Base-by-base conservation (phyloP, 805 yeast species). In the Candida ascalaphidarum region DNA sequence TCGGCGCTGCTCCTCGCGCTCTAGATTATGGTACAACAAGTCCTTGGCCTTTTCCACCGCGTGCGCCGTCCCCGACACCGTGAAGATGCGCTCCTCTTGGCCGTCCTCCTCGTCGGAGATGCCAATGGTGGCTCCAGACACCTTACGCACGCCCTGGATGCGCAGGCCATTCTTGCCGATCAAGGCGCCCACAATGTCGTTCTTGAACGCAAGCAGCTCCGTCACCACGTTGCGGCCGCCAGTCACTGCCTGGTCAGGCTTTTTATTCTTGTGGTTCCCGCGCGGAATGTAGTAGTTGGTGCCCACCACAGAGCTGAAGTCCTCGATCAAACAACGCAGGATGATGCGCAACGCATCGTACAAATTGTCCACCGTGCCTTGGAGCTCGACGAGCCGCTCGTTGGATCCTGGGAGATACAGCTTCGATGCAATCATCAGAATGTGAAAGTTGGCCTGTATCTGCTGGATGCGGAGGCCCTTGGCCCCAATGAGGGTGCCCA, bases 401-500 rank as follows among this genome's bases (percentile, higher is more conserved):
- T 83, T 79, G 6, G 92, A 79, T 40, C 78, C 78, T 7, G 82
- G 81, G 34, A 86, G 68, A 48, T 76, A 79, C 30, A 83, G 85
- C 48, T 84, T 85, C 20, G 94, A 79, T 8, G 94, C 95, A 31
- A 83, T 85, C 72, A 86, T 81, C 48, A 81, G 78, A 29, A 86
- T 84, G 31, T 68, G 61, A 50, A 63, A 77, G 18, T 57, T 59
- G 34, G 75, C 78, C 58, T 82, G 92, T 35, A 85, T 71, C 22
- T 78, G 68, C 59, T 83, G 85, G 48, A 86, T 86, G 48, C 86
- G 70, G 9, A 65, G 59, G 29, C 96, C 96, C 35, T 73, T 81
- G 33, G 81, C 74, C 29, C 96, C 96, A 48, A 86, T 85, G 25
- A 86, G 70, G 7, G 94, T 77, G 22, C 95, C 95, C 74, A 85